Percentiles rank a stretch among this genome's conserved stretches.
phyloP scores from a whole-genome alignment of 1,284 basidiomycete genomes.

The Trametes sp. region DNA sequence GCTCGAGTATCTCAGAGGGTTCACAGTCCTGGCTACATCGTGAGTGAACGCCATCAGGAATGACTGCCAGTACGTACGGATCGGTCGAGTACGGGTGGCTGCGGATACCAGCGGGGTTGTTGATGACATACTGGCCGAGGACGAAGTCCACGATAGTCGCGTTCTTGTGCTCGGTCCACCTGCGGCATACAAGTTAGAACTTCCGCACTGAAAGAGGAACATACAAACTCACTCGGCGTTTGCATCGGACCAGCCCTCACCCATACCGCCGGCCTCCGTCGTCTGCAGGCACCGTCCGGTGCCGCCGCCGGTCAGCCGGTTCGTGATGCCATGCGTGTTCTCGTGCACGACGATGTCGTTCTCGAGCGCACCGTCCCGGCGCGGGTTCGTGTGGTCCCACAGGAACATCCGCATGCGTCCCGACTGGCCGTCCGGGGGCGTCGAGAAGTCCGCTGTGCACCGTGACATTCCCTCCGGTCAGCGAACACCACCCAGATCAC shows the following conservation, averaged over 20 bases:
- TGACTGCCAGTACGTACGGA: conserved; percentile 33
- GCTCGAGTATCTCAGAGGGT: conserved; percentile 36
- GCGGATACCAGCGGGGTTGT: conserved; percentile 46
- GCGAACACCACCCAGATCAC: neutral
- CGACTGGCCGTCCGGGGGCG: conserved; percentile 38
- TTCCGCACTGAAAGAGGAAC: neutral
- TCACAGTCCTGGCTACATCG: conserved; percentile 9
- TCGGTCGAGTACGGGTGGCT: conserved; percentile 52
- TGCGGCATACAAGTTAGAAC: neutral
- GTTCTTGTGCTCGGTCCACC: conserved; percentile 50
- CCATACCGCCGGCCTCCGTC: conserved; percentile 57
- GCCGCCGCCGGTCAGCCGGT: conserved; percentile 60
- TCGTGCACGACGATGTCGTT: conserved; percentile 61
- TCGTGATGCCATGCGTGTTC: conserved; percentile 58
- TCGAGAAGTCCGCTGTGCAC: conserved; percentile 44
- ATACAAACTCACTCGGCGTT: conserved; percentile 50
- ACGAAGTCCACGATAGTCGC: conserved; percentile 48
- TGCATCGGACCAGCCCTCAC: conserved; percentile 65
- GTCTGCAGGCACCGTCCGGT: conserved; percentile 58
- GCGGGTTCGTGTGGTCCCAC: conserved; percentile 47
- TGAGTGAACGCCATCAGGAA: neutral
- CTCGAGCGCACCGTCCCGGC: conserved; percentile 56
- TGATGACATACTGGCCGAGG: conserved; percentile 47
- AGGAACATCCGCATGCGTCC: conserved; percentile 50
- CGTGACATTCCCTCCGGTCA: neutral